These are phyloP conservation scores for Agroathelia rolfsii DNA, from an alignment of 1,284 basidiomycete genomes.

Conservation along the genomic window DNA sequence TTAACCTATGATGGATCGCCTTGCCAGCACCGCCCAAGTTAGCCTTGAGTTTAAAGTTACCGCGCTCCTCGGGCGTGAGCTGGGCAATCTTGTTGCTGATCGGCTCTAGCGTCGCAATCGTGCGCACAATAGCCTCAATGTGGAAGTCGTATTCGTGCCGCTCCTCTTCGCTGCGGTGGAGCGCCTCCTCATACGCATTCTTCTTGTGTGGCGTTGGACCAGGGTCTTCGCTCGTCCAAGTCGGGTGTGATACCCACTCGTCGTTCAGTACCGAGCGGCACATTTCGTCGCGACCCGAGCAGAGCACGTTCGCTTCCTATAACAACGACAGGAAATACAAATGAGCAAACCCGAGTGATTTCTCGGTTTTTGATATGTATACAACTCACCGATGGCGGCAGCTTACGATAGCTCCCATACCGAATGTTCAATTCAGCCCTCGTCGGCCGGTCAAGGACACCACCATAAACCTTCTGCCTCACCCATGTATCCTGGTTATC, in stretches of 20 bases:
- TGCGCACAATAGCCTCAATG: conserved; percentile 93
- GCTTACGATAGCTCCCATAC: conserved; percentile 82
- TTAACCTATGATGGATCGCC: conserved; percentile 86
- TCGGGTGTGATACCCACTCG: conserved; percentile 94
- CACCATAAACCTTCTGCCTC: too few species aligned
- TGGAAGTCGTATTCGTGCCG: conserved; percentile 99
- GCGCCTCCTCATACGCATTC: conserved; percentile 93
- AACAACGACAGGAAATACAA: not conserved
- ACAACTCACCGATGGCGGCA: conserved; percentile 66
- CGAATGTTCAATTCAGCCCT: conserved; percentile 49
- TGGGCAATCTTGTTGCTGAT: conserved; percentile 83
- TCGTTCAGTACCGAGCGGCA: conserved; percentile 95
- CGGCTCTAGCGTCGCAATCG: conserved; percentile 87
- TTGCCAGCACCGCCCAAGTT: conserved; percentile 87
- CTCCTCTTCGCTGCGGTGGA: conserved; percentile 97
- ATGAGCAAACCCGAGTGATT: too few species aligned
- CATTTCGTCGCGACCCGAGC: conserved; percentile 94
- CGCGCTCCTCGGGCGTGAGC: conserved; percentile 75
- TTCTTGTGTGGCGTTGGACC: conserved; percentile 89
- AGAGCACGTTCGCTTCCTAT: conserved; percentile 80
- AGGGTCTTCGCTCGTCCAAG: conserved; percentile 88
- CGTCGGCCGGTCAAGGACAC: conserved; percentile 44
- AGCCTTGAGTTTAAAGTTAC: conserved; percentile 81
- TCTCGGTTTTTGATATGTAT: too few species aligned
- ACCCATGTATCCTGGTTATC: conserved; percentile 34